Conservation (phyloP, 768 basidiomycete species). For the Kwoniella mangroviensis region DNA sequence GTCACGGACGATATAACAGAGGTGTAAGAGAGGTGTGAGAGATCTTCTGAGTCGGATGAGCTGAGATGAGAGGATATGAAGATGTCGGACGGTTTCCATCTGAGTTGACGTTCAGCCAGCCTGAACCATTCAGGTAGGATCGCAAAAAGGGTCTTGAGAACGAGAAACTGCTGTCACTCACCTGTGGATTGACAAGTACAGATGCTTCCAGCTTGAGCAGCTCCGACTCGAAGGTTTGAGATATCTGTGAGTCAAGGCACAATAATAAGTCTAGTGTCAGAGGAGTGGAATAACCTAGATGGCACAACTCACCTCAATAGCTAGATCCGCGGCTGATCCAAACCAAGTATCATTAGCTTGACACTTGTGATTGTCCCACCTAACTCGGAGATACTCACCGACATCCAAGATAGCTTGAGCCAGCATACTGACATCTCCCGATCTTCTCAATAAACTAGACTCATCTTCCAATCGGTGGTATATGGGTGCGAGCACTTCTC, state of each 20-base stretch:
- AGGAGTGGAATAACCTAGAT: not conserved
- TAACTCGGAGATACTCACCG: slow-evolving; percentile 32
- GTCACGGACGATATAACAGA: slow-evolving; percentile 54
- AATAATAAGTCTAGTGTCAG: not conserved
- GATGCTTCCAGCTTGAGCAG: slow-evolving; percentile 57
- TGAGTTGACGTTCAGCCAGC: slow-evolving; percentile 7
- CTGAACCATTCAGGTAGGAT: no score
- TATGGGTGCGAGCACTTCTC: slow-evolving; percentile 51
- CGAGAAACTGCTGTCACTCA: slow-evolving; percentile 5
- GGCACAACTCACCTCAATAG: slow-evolving; percentile 41
- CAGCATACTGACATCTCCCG: slow-evolving; percentile 56
- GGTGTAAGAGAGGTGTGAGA: slow-evolving; percentile 49
- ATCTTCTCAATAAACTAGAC: slow-evolving; percentile 49
- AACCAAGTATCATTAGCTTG: no score
- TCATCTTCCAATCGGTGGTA: slow-evolving; percentile 53
- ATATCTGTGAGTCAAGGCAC: slow-evolving; percentile 33
- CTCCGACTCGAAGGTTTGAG: slow-evolving; percentile 56
- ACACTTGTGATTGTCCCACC: no score
- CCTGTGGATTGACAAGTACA: slow-evolving; percentile 52
- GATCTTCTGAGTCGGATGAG: slow-evolving; percentile 54
- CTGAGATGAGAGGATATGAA: slow-evolving; percentile 56
- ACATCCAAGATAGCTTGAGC: slow-evolving; percentile 54
- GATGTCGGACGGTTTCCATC: slow-evolving; percentile 56
- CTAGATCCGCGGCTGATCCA: slow-evolving; percentile 50
- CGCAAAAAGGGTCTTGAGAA: no score